These are phyloP conservation scores for Aspergillus leporis DNA, from an alignment of 495 filamentous ascomycete genomes.

Conservation along the genomic window DNA sequence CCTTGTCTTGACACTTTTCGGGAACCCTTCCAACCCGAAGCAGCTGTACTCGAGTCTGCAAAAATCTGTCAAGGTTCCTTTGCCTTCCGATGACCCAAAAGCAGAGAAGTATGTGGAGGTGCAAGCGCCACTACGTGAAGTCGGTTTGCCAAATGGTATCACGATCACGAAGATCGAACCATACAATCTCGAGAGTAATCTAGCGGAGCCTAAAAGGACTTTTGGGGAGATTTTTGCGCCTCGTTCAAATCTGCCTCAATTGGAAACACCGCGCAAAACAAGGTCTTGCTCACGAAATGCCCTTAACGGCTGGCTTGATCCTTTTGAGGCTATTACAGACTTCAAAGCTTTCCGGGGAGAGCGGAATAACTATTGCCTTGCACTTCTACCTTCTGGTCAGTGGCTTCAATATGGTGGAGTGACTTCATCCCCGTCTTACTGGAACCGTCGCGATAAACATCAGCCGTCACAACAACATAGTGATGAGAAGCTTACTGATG, in stretches of 20 bases:
- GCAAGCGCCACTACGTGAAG: conserved; percentile 56
- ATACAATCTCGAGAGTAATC: conserved; percentile 40
- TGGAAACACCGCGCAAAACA: conserved; percentile 63
- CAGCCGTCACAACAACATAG: conserved; percentile 19
- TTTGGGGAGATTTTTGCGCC: conserved; percentile 81
- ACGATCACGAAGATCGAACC: conserved; percentile 68
- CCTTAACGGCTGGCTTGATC: conserved; percentile 39
- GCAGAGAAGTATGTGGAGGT: conserved; percentile 48
- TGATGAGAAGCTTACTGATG: conserved; percentile 27
- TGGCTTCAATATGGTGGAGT: conserved; percentile 49
- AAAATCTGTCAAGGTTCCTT: conserved; percentile 43
- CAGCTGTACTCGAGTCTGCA: conserved; percentile 85
- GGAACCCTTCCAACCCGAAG: conserved; percentile 65
- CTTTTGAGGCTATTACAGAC: conserved; percentile 43
- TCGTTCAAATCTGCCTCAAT: conserved; percentile 60
- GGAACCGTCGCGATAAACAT: conserved; percentile 44
- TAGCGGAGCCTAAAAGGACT: conserved; percentile 54
- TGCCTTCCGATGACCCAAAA: conserved; percentile 38
- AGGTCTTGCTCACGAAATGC: conserved; percentile 28
- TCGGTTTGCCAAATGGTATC: conserved; percentile 71
- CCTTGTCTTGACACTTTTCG: conserved; percentile 67
- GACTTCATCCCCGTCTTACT: conserved; percentile 43
- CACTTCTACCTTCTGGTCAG: conserved; percentile 39
- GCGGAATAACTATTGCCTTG: conserved; percentile 42
- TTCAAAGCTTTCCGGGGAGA: conserved; percentile 38